Conservation (phyloP, 371 early-diverging fungal genomes). For the Mucor circinelloides region DNA sequence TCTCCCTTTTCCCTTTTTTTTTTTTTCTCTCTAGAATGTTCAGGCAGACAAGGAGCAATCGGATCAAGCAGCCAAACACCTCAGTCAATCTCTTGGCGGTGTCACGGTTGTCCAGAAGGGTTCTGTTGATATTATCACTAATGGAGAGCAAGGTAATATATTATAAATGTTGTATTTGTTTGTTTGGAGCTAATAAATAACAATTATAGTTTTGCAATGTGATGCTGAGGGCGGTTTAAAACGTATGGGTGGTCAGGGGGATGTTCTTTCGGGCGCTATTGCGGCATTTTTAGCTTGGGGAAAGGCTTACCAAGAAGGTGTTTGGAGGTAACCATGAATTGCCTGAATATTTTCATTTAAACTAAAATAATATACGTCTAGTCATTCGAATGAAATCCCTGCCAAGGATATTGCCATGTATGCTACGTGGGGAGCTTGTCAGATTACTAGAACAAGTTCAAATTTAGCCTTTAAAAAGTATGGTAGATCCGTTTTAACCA, state of each 20-base stretch:
- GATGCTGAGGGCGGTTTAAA: constrained; percentile 75
- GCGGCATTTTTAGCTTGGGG: constrained; percentile 92
- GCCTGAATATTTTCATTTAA: background rate
- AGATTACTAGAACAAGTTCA: constrained; percentile 67
- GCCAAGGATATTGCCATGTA: constrained; percentile 59
- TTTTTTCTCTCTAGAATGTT: background rate
- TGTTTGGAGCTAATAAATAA: constrained; percentile 2
- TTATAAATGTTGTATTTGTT: background rate
- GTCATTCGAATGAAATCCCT: constrained; percentile 45
- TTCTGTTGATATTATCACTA: constrained; percentile 73
- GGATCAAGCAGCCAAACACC: constrained; percentile 39
- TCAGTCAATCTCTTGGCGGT: constrained; percentile 61
- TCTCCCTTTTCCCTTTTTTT: background rate
- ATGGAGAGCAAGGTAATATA: constrained; percentile 51
- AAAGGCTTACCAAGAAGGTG: constrained; percentile 58
- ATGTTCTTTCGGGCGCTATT: constrained; percentile 89
- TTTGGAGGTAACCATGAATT: constrained; percentile 54
- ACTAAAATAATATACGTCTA: constrained; percentile 4
- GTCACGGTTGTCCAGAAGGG: constrained; percentile 92
- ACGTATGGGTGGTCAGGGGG: constrained; percentile 99
- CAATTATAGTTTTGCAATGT: constrained; percentile 56
- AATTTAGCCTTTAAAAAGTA: constrained; percentile 69
- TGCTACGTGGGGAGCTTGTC: constrained; percentile 77
- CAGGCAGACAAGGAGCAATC: background rate
- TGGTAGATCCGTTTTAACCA: constrained; percentile 72